Evolutionary conservation across 345 rosid species (phyloP).

Genomic region (Eucalyptus virginea): DNA sequence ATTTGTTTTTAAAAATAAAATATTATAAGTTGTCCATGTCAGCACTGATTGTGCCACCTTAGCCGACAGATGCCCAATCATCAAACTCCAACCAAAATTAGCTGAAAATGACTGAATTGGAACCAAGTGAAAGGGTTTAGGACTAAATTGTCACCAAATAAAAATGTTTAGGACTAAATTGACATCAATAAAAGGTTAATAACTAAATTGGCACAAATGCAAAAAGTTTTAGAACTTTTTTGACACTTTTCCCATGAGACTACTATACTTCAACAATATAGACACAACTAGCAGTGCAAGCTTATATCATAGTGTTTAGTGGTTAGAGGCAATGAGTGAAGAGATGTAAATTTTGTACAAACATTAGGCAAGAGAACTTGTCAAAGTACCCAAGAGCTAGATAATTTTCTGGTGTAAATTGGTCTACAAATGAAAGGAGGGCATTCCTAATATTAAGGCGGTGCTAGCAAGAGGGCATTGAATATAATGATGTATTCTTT

Average conservation of each 20-base stretch:
- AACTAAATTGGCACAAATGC: too few relatives aligned
- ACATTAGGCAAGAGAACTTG: neutral
- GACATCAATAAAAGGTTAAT: rapidly evolving
- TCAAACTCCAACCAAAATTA: rapidly evolving
- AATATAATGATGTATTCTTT: neutral
- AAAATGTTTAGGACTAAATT: too few relatives aligned
- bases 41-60: rapidly evolving
- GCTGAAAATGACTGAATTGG: rapidly evolving
- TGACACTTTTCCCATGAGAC: too few relatives aligned
- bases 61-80: rapidly evolving
- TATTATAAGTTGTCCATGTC: rapidly evolving
- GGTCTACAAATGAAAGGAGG: neutral
- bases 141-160: too few relatives aligned
- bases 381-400: neutral
- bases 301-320: too few relatives aligned
- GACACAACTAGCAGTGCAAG: neutral
- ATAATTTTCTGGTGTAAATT: neutral
- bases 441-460: too few relatives aligned
- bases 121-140: too few relatives aligned
- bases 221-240: too few relatives aligned
- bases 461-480: neutral
- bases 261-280: neutral
- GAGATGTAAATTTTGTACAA: neutral
- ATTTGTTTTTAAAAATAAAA: too few relatives aligned
- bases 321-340: neutral